These are phyloP conservation scores for Spinellus fusiger DNA, from an alignment of 192 early-diverging fungal species.

Conservation along the genomic window DNA sequence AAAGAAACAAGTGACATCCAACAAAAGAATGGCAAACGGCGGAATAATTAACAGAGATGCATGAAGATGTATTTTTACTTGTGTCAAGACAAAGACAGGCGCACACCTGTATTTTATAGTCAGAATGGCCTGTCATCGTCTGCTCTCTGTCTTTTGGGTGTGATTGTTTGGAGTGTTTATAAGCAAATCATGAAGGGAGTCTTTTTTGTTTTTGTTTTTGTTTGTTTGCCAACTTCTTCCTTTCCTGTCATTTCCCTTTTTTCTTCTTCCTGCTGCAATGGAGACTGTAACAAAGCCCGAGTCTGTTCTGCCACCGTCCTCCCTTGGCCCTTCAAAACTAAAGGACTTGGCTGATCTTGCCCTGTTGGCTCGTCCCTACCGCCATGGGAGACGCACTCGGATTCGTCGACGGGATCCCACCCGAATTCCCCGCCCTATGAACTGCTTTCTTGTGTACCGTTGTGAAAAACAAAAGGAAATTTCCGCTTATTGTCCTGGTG, in stretches of 20 bases:
- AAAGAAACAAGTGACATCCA: no score
- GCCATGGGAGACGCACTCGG: not conserved
- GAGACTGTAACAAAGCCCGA: no score
- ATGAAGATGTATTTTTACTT: no score
- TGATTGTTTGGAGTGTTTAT: no score
- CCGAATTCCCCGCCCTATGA: conserved; percentile 38
- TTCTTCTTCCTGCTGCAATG: not conserved
- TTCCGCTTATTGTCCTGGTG: conserved; percentile 33
- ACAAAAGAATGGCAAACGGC: no score
- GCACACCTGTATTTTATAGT: no score
- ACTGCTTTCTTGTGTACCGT: conserved; percentile 62
- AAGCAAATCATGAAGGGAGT: no score
- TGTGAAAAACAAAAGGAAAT: conserved; percentile 49
- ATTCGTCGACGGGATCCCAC: not conserved
- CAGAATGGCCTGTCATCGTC: no score
- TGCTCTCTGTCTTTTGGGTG: no score
- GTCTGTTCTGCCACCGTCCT: not conserved
- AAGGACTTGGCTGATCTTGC: not conserved
- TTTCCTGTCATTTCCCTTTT: not conserved
- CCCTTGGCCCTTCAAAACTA: not conserved
- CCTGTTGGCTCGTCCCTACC: not conserved
- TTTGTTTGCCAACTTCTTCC: not conserved
- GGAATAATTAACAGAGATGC: no score
- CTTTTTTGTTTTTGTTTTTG: not conserved
- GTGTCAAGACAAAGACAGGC: no score